phyloP scores from a whole-genome alignment of 805 yeast species.

The Ogataea ramenticola region DNA sequence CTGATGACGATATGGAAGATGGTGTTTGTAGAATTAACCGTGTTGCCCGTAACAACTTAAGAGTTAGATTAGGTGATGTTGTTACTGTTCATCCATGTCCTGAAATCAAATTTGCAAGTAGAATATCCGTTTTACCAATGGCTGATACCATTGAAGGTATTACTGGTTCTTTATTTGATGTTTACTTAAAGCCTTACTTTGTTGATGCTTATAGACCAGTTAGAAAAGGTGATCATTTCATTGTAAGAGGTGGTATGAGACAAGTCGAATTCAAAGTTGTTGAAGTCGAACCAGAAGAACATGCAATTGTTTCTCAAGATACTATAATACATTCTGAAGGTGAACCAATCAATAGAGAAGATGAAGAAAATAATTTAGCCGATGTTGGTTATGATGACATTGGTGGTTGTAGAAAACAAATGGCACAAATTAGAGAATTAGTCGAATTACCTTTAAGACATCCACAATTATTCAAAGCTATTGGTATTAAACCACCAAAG shows the following conservation, averaged over 20 bases:
- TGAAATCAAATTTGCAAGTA: conserved; percentile 92
- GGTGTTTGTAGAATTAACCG: conserved; percentile 93
- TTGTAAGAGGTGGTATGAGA: conserved; percentile 98
- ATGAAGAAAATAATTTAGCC: conserved; percentile 91
- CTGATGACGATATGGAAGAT: conserved; percentile 94
- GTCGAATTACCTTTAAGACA: conserved; percentile 98
- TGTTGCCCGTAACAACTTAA: conserved; percentile 89
- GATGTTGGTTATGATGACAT: conserved; percentile 99
- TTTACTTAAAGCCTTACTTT: conserved; percentile 93
- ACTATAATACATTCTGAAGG: conserved; percentile 98
- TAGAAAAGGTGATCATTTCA: conserved; percentile 92
- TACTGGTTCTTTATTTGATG: conserved; percentile 94
- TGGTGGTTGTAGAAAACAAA: conserved; percentile 98
- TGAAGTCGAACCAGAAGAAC: conserved; percentile 95
- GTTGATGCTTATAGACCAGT: conserved; percentile 99
- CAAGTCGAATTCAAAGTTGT: conserved; percentile 98
- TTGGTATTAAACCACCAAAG: conserved; percentile 98
- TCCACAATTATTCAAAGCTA: conserved; percentile 94
- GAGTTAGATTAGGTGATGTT: conserved; percentile 91
- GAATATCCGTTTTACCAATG: conserved; percentile 92
- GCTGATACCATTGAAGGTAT: conserved; percentile 98
- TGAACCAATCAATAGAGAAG: conserved; percentile 97
- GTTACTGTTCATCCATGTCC: conserved; percentile 93
- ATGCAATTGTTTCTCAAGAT: conserved; percentile 97
- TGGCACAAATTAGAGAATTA: conserved; percentile 98